Conservation (phyloP, 1,139 yeast genomes). For the Debaryomycetaceae sp. region DNA sequence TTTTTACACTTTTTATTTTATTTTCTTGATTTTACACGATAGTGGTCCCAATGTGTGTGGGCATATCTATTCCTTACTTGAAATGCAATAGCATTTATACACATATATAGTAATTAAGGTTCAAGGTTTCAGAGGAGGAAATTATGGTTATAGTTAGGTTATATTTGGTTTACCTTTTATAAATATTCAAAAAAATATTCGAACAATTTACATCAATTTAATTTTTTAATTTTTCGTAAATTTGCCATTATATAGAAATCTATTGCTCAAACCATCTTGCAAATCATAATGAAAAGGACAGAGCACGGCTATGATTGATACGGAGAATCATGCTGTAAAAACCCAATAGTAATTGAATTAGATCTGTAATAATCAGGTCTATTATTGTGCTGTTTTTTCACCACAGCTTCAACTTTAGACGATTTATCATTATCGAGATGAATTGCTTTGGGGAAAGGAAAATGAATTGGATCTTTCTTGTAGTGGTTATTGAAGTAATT, state of each 20-base stretch:
- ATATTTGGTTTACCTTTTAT: too few relatives aligned
- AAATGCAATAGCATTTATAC: background rate
- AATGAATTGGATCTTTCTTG: conserved; percentile 37
- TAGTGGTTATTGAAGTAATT: conserved; percentile 44
- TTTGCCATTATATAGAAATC: too few relatives aligned
- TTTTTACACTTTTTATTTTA: too few relatives aligned
- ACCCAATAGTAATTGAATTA: conserved; percentile 41
- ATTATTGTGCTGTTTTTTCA: conserved; percentile 16
- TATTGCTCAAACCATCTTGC: too few relatives aligned
- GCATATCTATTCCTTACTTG: background rate
- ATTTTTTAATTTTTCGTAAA: too few relatives aligned
- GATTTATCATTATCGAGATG: conserved; percentile 38
- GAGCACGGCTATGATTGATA: too few relatives aligned
- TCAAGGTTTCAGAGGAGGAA: background rate
- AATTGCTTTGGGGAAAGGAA: conserved; percentile 41
- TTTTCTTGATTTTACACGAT: too few relatives aligned
- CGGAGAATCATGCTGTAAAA: conserved; percentile 39
- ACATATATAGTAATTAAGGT: background rate
- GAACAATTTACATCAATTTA: too few relatives aligned
- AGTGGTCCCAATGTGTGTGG: too few relatives aligned
- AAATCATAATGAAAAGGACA: too few relatives aligned
- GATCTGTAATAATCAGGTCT: conserved; percentile 35
- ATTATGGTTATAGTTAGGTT: background rate
- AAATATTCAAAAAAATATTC: too few relatives aligned
- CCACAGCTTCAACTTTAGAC: conserved; percentile 18